phyloP scores from a whole-genome alignment of 1,284 basidiomycete species.

The Puccinia horiana region DNA sequence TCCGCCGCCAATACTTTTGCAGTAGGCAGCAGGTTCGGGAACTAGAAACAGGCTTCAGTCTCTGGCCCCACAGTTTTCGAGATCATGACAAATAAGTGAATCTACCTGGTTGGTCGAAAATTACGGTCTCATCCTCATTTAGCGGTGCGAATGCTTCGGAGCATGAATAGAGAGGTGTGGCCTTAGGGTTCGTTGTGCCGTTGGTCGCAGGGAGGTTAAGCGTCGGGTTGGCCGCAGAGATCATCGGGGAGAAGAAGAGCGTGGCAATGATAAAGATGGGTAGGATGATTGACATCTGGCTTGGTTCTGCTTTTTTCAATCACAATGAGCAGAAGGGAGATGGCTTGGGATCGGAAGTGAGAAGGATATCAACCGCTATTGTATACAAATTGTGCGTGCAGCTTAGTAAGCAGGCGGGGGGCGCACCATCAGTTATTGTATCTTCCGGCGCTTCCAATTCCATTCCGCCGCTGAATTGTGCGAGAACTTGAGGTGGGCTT shows the following conservation, averaged over 20 bases:
- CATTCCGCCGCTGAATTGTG: neutral
- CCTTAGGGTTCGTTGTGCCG: neutral
- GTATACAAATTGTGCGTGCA: too few species aligned
- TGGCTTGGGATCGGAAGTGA: too few species aligned
- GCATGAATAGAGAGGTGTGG: neutral
- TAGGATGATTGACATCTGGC: neutral
- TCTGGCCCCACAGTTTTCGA: neutral
- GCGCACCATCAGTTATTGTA: neutral
- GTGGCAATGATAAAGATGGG: neutral
- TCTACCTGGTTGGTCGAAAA: neutral
- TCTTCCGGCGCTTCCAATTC: neutral
- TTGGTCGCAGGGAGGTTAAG: neutral
- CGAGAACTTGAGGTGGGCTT: neutral
- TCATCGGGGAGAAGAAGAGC: neutral
- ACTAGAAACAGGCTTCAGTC: neutral
- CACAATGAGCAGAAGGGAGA: neutral
- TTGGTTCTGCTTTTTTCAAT: neutral
- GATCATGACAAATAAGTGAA: neutral
- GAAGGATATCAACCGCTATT: too few species aligned
- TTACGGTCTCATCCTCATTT: neutral
- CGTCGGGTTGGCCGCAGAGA: too few species aligned
- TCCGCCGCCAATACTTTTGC: neutral
- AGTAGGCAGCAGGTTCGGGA: neutral
- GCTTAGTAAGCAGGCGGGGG: neutral
- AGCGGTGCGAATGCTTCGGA: constrained; percentile 2